phyloP scores from a whole-genome alignment of 2,329 filamentous ascomycete genomes.

The Endothia cerciana region DNA sequence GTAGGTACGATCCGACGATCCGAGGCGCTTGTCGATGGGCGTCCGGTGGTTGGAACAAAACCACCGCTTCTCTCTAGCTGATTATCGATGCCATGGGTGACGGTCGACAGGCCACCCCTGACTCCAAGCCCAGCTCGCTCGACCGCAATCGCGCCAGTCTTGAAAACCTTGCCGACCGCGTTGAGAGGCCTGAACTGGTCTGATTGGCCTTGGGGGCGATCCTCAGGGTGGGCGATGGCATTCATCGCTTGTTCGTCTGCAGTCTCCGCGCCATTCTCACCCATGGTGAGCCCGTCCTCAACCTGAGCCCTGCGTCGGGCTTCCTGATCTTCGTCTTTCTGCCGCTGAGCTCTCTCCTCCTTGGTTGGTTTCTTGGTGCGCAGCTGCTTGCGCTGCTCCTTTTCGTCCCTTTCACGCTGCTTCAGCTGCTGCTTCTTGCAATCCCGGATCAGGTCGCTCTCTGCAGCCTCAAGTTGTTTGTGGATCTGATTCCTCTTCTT shows the following conservation, averaged over 20 bases:
- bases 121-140: conserved; percentile 50
- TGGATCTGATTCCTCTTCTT: conserved; percentile 74
- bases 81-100: conserved; percentile 54
- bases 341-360: conserved; percentile 51
- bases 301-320: conserved; percentile 56
- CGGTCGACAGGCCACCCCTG: conserved; percentile 48
- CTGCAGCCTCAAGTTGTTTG: conserved; percentile 72
- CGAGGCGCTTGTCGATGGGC: conserved; percentile 32
- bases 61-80: conserved; percentile 60
- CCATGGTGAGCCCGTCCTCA: conserved; percentile 53
- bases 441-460: conserved; percentile 80
- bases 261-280: conserved; percentile 53
- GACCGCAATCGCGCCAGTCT: conserved; percentile 47
- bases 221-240: conserved; percentile 33
- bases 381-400: conserved; percentile 60
- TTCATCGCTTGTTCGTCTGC: conserved; percentile 44
- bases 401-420: conserved; percentile 65
- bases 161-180: conserved; percentile 56
- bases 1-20: conserved; percentile 29
- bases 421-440: conserved; percentile 83
- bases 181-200: conserved; percentile 34
- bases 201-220: conserved; percentile 25
- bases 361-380: conserved; percentile 56
- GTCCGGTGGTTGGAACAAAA: conserved; percentile 43
- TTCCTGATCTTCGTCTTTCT: conserved; percentile 53